Evolutionary conservation across 352 stramenopile genomes (phyloP), one percentile per base, ranked within the genome.

Genomic region (Pythium aquatile): DNA sequence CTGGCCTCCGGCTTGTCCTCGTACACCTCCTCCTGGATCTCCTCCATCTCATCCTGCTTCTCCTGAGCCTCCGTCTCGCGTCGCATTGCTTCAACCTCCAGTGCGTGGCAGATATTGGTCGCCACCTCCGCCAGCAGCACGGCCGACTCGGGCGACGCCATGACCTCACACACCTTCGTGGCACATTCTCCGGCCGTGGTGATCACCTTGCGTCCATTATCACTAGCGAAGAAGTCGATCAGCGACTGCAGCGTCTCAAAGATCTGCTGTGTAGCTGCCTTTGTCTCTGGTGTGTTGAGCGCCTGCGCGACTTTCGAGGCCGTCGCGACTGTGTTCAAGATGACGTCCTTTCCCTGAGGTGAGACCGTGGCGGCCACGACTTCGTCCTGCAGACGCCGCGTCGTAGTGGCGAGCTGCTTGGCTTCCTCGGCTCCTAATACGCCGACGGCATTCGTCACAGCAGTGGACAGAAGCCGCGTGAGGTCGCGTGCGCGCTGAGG

Each of bases 81-180:
- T 10, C 79, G 71, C 53, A 70, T 64, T 5, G 74, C 73, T 60
- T 91, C 82, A 26, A 75, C 78, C 47, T 91, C 82, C 1, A 91
- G 59, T 30, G 79, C 73, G 61, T 93, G 85, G 64, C 83, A 75
- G 8, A 93, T 59, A 60, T 93, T 91, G 13, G 82, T 91, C 4
- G 82, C 85, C 20, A 91, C 55, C 51, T 93, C 85, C 0, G 83
- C 77, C 42, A 93, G 63, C 42, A 93, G 86, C 33, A 93, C 83
- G n/a, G 85, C 83, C 37, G 79, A 71, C 63, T 93, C 85, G 1
- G 81, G 79, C 20, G 85, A 91, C 63, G 85, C 81, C 0, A 76
- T 71, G 57, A 91, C 77, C 42, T 90, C 81, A 29, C 62, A 79
- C 26, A 83, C 61, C 55, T 79, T 68, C 3, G 55, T 76, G 48